Evolutionary conservation across 2,329 filamentous ascomycete species (phyloP), one percentile per base, ranked within the genome.

Genomic region (Xylaria sp.): DNA sequence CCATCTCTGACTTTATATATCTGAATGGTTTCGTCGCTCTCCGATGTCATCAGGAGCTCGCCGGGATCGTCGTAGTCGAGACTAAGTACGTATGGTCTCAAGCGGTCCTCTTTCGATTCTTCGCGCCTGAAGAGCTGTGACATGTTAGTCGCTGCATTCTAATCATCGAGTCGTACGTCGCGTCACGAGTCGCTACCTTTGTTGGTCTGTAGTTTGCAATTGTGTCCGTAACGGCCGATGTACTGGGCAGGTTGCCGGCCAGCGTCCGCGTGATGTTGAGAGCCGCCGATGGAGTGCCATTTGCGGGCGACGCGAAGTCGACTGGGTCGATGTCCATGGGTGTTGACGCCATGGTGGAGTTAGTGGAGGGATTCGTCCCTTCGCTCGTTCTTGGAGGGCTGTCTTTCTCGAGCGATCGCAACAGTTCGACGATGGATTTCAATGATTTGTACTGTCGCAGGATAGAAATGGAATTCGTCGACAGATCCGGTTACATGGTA

Each of bases 1-100:
- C 94, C 94, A 65, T 96, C 92, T 69, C 89, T 90, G 64, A 96
- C 88, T 69, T 94, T 96, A 78, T 95, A 99, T 37, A 99, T 87
- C 71, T 97, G 92, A 63, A 99, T 90, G 2, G 91, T 95, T 73
- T 97, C 92, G 74, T 99, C 94, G 77, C 91, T 92, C 66, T 92
- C 90, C 4, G 92, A 91, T 0, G 92, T 90, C 75, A 99, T 91
- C 61, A 95, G 83, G 54, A 93, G 89, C 74, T 97, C 92, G 73
- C 94, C 94, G 49, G 90, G 89, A 76, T 97, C 92, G 74, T 97
- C 92, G 72, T 96, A 99, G 78, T 99, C 93, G 68, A 99, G 84
- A 1, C 93, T 97, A 7, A 94, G 89, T 61, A 97, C 85, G 65
- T 86, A 81, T 3, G 87, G 84, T 54, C 80, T 78, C 8, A 79